A percentile compares a stretch with the other conserved stretches of the same genome.
These are phyloP conservation scores for Colletotrichum chrysophilum DNA, from an alignment of 2,329 filamentous ascomycete species.

Conservation along the genomic window DNA sequence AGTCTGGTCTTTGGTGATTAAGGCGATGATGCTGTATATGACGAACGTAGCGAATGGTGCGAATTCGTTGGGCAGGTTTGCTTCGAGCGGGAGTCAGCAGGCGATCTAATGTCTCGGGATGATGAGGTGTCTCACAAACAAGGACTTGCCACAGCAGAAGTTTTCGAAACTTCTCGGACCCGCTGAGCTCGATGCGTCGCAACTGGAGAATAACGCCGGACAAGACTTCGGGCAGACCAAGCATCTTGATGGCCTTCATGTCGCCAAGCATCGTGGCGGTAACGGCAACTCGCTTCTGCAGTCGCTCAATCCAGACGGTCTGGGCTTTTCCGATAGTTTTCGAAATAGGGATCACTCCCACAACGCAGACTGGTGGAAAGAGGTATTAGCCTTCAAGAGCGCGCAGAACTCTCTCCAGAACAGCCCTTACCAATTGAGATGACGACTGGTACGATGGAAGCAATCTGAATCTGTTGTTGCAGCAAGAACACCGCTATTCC, in stretches of 20 bases:
- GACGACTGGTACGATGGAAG: conserved; percentile 45
- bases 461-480: conserved; percentile 39
- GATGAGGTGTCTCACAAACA: neutral
- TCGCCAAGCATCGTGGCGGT: conserved; percentile 51
- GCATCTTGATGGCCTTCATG: conserved; percentile 57
- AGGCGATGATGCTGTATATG: neutral
- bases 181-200: conserved; percentile 23
- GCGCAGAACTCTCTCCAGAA: neutral
- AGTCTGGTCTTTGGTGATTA: conserved; percentile 14
- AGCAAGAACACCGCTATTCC: conserved; percentile 29
- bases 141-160: conserved; percentile 17
- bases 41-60: conserved; percentile 23
- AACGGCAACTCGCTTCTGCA: conserved; percentile 51
- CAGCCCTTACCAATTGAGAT: conserved; percentile 45
- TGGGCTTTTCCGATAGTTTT: conserved; percentile 32
- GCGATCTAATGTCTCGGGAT: too few species aligned
- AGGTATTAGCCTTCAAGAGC: neutral
- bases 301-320: conserved; percentile 52
- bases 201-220: conserved; percentile 21
- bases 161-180: conserved; percentile 24
- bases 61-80: neutral
- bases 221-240: conserved; percentile 47
- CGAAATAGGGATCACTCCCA: conserved; percentile 32
- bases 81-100: neutral
- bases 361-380: conserved; percentile 35